Evolutionary conservation across 2,329 filamentous ascomycete genomes (phyloP).

Genomic region (Chrysosporium queenslandicum): DNA sequence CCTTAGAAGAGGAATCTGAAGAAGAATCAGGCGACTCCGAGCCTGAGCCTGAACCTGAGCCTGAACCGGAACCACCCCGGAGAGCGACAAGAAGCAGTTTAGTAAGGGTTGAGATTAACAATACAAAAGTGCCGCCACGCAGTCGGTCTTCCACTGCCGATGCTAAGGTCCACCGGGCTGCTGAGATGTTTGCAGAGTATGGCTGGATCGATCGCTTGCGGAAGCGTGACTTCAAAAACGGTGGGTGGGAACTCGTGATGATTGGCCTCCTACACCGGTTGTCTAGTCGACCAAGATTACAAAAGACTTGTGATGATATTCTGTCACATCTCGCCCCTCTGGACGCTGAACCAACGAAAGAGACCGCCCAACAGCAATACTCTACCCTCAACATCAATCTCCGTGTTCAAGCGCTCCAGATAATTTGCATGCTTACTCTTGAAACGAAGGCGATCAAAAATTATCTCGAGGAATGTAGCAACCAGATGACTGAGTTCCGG

Average conservation of each 20-base stretch:
- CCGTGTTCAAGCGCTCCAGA: slow-evolving; percentile 68
- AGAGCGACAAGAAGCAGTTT: slow-evolving; percentile 79
- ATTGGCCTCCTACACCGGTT: slow-evolving; percentile 78
- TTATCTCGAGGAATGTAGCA: slow-evolving; percentile 84
- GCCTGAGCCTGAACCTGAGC: slow-evolving; percentile 50
- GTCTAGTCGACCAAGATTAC: slow-evolving; percentile 61
- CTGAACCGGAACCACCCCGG: slow-evolving; percentile 59
- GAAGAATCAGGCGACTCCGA: slow-evolving; percentile 53
- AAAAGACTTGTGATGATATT: slow-evolving; percentile 66
- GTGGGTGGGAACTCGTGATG: slow-evolving; percentile 85
- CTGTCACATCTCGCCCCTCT: slow-evolving; percentile 71
- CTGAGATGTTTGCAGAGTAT: slow-evolving; percentile 62
- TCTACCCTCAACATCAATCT: slow-evolving; percentile 69
- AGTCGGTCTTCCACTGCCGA: slow-evolving; percentile 32
- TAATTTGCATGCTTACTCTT: slow-evolving; percentile 74
- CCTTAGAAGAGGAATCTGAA: slow-evolving; percentile 61
- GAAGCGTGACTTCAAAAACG: slow-evolving; percentile 73
- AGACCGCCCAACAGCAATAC: slow-evolving; percentile 66
- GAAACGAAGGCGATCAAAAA: slow-evolving; percentile 77
- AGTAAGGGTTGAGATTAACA: slow-evolving; percentile 67
- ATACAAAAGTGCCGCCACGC: slow-evolving; percentile 52
- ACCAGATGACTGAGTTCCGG: slow-evolving; percentile 86
- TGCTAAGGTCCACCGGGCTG: slow-evolving; percentile 44
- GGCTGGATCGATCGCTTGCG: slow-evolving; percentile 79
- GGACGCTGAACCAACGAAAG: slow-evolving; percentile 61